Base-by-base conservation (phyloP, 371 early-diverging fungal species). In the Mucor plumbeus region DNA sequence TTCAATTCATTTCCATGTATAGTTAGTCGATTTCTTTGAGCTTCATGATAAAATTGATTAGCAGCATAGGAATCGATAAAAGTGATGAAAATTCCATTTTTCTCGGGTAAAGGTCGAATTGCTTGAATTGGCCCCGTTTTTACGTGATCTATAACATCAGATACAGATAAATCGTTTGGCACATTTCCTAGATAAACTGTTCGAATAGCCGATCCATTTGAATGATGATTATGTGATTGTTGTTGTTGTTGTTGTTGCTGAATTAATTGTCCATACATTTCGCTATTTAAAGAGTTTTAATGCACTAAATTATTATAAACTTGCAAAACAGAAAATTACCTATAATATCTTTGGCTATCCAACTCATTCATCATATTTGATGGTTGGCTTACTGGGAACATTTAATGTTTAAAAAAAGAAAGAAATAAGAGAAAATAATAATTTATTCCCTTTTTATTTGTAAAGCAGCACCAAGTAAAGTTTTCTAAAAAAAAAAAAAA, bases 161-260 rank as follows among this genome's bases (percentile, higher is more conserved):
- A 86, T 6, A 89, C 75, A 0, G 84, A 82, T 21, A 83, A 84
- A 48, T 90, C 89, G 0, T 83, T 64, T 13, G 89, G 88, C 34
- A 94, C 72, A 55, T 88, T 88, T 61, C 95, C 95, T 14, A 95
- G 64, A 76, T 94, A 95, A 35, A 95, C 82, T 17, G 94, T 94
- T 38, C 94, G 88, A 15, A 59, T 57, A 14, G 58, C 17, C 9
- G 58, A 10, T 21, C 48, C 21, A 36, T 56, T 36, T 11, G n/a
- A n/a, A 10, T 61, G 55, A 34, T 31, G 53, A 53, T 53, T 7
- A 31, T 50, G 53, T 53, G 53, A 31, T 3, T 50, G 50, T 9
- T 31, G 53, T 31, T 26, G 53, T 4, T 53, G 47, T 59, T 47
- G 21, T 41, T 31, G 56, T 21, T 38, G 38, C 38, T 38, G 9